Conservation (phyloP, 2,329 filamentous ascomycete species). For the Dactylonectria estremocensis region DNA sequence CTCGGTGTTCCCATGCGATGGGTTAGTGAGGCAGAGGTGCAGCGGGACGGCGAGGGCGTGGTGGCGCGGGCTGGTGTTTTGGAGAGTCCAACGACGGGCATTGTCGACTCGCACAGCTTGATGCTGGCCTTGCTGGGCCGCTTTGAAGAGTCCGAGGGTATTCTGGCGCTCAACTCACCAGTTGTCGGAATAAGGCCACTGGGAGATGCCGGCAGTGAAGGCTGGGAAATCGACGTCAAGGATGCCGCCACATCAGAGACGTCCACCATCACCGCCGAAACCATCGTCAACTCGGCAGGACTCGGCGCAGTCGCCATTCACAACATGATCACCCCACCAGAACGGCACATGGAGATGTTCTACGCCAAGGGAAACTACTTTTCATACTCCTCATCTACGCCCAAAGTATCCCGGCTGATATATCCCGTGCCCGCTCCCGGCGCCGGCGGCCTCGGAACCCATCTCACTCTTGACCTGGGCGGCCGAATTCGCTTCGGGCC, state of each 20-base stretch:
- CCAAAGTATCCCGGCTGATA: conserved; percentile 79
- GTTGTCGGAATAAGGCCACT: conserved; percentile 74
- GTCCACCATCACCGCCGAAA: conserved; percentile 79
- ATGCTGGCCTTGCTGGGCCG: conserved; percentile 86
- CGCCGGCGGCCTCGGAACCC: conserved; percentile 88
- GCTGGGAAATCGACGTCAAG: conserved; percentile 79
- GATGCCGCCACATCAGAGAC: conserved; percentile 63
- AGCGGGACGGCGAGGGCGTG: conserved; percentile 80
- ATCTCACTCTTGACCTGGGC: conserved; percentile 90
- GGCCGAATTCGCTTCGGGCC: conserved; percentile 93
- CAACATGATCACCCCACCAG: conserved; percentile 82
- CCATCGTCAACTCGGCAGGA: conserved; percentile 88
- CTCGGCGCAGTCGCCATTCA: conserved; percentile 85
- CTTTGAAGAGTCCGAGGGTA: conserved; percentile 84
- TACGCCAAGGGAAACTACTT: conserved; percentile 98
- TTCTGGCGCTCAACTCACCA: conserved; percentile 78
- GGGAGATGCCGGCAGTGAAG: conserved; percentile 63
- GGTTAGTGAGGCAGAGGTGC: conserved; percentile 74
- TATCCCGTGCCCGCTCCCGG: conserved; percentile 91
- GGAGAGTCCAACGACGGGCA: conserved; percentile 88
- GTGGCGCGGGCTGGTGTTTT: conserved; percentile 74
- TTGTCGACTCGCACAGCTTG: conserved; percentile 87
- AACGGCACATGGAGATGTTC: conserved; percentile 72
- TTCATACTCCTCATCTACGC: conserved; percentile 79
- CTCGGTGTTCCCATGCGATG: conserved; percentile 79